Percentiles rank a stretch among this genome's conserved stretches.
Evolutionary conservation across 768 basidiomycete genomes (phyloP).

Genomic region (Rhodotorula babjevae): DNA sequence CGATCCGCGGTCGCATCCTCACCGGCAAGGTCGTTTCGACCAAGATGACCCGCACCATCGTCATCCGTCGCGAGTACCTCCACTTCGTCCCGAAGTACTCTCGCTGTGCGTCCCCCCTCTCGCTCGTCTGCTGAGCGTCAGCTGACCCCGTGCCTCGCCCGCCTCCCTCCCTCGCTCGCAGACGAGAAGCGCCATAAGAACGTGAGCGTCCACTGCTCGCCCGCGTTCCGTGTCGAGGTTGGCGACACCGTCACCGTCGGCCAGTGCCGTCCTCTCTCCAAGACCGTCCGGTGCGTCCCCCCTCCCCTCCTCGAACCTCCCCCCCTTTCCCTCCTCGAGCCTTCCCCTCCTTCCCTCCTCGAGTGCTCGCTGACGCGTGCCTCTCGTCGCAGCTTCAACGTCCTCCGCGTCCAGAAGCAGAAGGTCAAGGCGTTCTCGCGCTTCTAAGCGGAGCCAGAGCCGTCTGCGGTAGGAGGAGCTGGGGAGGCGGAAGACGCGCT

Average conservation of each 20-base stretch:
- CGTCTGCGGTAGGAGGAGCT: too few species aligned
- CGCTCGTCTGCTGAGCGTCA: too few species aligned
- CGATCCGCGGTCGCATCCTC: conserved; percentile 97
- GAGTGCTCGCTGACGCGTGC: too few species aligned
- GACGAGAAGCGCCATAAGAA: conserved; percentile 73
- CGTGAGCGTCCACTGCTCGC: conserved; percentile 91
- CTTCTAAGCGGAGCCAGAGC: conserved; percentile 54
- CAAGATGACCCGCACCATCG: conserved; percentile 98
- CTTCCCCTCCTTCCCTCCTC: not conserved
- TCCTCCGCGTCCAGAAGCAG: conserved; percentile 87
- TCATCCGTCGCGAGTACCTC: conserved; percentile 74
- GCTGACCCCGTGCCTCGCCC: not conserved
- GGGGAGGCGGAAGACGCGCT: not conserved
- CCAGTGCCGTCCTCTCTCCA: conserved; percentile 97
- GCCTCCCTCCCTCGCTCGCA: not conserved
- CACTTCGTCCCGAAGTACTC: conserved; percentile 98
- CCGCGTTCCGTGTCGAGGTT: conserved; percentile 94
- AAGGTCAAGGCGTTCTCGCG: conserved; percentile 92
- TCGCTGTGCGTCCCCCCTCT: conserved; percentile 43
- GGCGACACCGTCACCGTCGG: conserved; percentile 95
- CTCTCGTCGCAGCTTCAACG: conserved; percentile 83
- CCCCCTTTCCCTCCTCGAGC: not conserved
- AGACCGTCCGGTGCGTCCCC: conserved; percentile 57
- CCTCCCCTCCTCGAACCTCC: not conserved
- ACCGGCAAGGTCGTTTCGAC: conserved; percentile 96